These are phyloP conservation scores for Phytophthora agathidicida DNA, from an alignment of 352 stramenopile species.

Conservation along the genomic window DNA sequence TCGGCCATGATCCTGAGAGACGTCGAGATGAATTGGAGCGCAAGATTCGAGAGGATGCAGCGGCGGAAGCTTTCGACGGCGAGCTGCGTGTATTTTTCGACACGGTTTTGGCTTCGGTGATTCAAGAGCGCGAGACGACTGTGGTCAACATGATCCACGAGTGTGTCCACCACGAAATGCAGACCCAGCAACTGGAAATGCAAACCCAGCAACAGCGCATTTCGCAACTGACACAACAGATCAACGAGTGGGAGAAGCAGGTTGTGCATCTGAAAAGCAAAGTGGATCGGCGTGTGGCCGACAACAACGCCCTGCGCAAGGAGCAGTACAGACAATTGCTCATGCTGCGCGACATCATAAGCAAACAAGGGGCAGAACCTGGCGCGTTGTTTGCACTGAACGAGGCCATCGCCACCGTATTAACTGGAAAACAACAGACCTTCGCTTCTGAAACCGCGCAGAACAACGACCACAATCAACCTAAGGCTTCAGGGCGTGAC, in stretches of 20 bases:
- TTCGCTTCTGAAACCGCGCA: not conserved
- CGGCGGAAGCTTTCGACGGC: slow-evolving; percentile 20
- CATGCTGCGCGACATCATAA: slow-evolving; percentile 72
- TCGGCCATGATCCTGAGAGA: slow-evolving; percentile 27
- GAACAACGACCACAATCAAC: slow-evolving; percentile 10
- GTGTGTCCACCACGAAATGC: slow-evolving; percentile 53
- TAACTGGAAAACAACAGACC: slow-evolving; percentile 21
- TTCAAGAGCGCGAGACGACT: slow-evolving; percentile 61
- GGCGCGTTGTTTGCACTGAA: slow-evolving; percentile 57
- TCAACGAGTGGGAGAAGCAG: slow-evolving; percentile 41
- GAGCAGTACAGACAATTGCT: slow-evolving; percentile 77
- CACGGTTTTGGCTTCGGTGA: slow-evolving; percentile 36
- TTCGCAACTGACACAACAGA: slow-evolving; percentile 26
- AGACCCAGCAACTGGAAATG: slow-evolving; percentile 19
- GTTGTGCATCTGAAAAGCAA: slow-evolving; percentile 51
- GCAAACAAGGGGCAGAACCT: slow-evolving; percentile 56
- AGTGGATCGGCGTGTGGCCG: slow-evolving; percentile 64
- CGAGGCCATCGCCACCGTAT: slow-evolving; percentile 55
- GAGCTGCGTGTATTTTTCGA: slow-evolving; percentile 59
- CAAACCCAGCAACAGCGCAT: slow-evolving; percentile 20
- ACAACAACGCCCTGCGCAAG: slow-evolving; percentile 72
- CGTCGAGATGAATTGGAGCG: slow-evolving; percentile 22
- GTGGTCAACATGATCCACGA: slow-evolving; percentile 68
- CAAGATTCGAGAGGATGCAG: slow-evolving; percentile 28
- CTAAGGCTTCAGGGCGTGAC: slow-evolving; percentile 8